Percentiles rank a stretch among this genome's conserved stretches.
Conservation (phyloP, 208 protist species). For the Phytomonas sp. region DNA sequence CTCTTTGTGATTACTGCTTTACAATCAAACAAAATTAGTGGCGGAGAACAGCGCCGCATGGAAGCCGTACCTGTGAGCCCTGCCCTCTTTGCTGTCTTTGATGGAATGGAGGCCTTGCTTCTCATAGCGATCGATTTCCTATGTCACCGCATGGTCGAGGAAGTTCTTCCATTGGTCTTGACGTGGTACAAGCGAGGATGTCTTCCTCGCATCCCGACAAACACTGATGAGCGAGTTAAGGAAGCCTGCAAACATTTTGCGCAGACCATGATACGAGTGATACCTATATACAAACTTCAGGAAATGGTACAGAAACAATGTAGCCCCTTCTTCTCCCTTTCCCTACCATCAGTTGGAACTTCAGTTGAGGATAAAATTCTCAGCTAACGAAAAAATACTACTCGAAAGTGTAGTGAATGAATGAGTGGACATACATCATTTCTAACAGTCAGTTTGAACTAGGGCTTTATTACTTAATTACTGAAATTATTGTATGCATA, state of each 20-base stretch:
- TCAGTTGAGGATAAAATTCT: neutral
- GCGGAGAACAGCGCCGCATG: slow-evolving; percentile 44
- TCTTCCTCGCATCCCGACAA: slow-evolving; percentile 57
- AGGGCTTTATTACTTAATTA: neutral
- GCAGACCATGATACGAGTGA: neutral
- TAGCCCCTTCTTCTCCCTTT: neutral
- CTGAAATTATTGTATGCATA: neutral
- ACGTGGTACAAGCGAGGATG: slow-evolving; percentile 69
- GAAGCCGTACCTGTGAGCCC: slow-evolving; percentile 41
- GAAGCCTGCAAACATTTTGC: slow-evolving; percentile 10
- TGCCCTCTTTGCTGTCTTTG: slow-evolving; percentile 37
- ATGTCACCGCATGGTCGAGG: slow-evolving; percentile 50
- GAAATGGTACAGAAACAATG: neutral
- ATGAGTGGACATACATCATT: neutral
- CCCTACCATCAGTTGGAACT: neutral
- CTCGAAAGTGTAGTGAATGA: neutral
- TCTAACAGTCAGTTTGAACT: neutral
- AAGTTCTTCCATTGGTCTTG: slow-evolving; percentile 60
- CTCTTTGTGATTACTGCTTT: slow-evolving; percentile 22
- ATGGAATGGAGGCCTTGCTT: slow-evolving; percentile 47
- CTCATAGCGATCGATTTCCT: slow-evolving; percentile 60
- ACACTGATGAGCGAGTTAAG: slow-evolving; percentile 57
- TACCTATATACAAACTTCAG: neutral
- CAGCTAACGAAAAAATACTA: neutral
- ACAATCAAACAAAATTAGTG: slow-evolving; percentile 20